Conservation (phyloP, 306 rosid genomes). For the Mimosa bimucronata region DNA sequence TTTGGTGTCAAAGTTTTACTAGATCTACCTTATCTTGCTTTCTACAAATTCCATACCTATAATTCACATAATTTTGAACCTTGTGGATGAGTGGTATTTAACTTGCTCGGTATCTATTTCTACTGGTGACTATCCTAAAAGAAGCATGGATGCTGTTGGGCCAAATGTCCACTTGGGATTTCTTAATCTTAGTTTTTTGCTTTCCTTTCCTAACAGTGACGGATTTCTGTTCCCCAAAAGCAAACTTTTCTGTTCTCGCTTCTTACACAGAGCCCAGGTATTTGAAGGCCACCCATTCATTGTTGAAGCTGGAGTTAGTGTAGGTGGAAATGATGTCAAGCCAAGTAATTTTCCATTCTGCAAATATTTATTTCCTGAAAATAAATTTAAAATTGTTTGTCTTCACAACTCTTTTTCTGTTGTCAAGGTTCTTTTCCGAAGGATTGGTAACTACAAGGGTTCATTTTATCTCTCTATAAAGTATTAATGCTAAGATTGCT, state of each 20-base stretch:
- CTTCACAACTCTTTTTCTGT: conserved; percentile 11
- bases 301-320: conserved; percentile 96
- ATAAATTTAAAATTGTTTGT: conserved; percentile 33
- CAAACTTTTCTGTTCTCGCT: conserved; percentile 30
- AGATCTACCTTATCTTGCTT: conserved; percentile 35
- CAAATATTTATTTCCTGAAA: conserved; percentile 22
- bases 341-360: conserved; percentile 59
- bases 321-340: conserved; percentile 94
- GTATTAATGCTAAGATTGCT: neutral
- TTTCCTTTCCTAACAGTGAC: conserved; percentile 27
- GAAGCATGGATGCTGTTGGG: no score
- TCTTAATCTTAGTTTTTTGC: no score
- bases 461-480: neutral
- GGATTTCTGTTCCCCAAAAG: conserved; percentile 14
- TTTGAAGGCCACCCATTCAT: conserved; percentile 98
- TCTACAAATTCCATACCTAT: conserved; percentile 18
- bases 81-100: no score
- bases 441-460: conserved; percentile 2
- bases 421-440: conserved; percentile 17
- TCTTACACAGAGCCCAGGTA: conserved; percentile 71
- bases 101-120: no score
- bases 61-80: no score
- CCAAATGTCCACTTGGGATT: no score
- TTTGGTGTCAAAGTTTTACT: conserved; percentile 39
- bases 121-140: no score